Evolutionary conservation across 1,284 basidiomycete genomes (phyloP), one percentile per base, ranked within the genome.

Genomic region (Gastroboletus turbinatus): DNA sequence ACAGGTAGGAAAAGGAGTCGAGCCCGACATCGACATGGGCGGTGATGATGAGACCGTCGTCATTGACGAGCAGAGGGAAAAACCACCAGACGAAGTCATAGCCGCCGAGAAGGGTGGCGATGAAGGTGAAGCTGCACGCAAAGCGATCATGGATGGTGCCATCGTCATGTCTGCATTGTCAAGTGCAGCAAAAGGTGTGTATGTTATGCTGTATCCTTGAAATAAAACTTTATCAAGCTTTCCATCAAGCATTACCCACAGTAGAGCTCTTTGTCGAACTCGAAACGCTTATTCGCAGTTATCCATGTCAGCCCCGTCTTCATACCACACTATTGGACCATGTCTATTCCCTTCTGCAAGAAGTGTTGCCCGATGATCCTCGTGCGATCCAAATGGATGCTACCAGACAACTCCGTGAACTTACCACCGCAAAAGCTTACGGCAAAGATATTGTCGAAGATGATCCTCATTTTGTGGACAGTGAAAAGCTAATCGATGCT

Each of bases 101-200:
- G 60, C 69, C 3, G 69, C 67, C 9, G 70, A 73, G 25, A 68
- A 72, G 21, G 73, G 67, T 27, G 71, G 70, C 13, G 76, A 76
- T 29, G 78, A 79, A 45, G 75, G 73, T 19, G 78, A 79, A 57
- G 72, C 71, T 36, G 85, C 85, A 30, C 76, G 85, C 46, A 76
- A 75, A 61, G 79, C 81, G 49, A 83, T 92, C 63, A 78, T 90
- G 77, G 74, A 83, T 43, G 89, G 90, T 33, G 86, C 78, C 8
- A 88, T 92, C 58, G 85, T 90, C 47, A 83, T 81, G 66, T 80
- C 84, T 42, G 87, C 86, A 25, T 83, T 91, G 50, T 73, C 74
- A 9, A 84, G 76, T 62, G 90, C 87, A 39, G 79, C 76, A 13
- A 78, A 83, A 83, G 86, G 88, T 89, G 63, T 40, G 76, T 59